Conservation (phyloP, 179 eudicot species). For the Pouteria campechiana region DNA sequence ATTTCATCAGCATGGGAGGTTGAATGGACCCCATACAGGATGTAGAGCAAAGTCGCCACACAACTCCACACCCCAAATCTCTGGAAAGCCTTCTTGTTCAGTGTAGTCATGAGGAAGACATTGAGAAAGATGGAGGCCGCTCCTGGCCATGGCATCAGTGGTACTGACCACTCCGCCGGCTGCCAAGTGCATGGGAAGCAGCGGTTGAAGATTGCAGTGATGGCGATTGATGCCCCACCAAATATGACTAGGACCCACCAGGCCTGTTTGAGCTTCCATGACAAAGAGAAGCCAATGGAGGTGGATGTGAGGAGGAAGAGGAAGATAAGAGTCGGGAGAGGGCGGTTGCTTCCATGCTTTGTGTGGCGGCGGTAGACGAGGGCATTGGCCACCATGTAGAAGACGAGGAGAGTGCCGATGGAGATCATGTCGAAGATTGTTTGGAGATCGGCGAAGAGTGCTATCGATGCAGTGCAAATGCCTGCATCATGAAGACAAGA, state of each 20-base stretch:
- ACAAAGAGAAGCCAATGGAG: slow-evolving; percentile 48
- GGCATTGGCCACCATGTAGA: slow-evolving; percentile 75
- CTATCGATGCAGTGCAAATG: slow-evolving; percentile 54
- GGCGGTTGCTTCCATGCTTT: slow-evolving; percentile 22
- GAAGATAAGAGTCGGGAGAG: slow-evolving; percentile 31
- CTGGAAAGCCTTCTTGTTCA: slow-evolving; percentile 29
- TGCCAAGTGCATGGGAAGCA: slow-evolving; percentile 12
- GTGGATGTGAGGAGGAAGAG: slow-evolving; percentile 44
- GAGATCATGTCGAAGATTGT: slow-evolving; percentile 67
- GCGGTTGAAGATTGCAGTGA: slow-evolving; percentile 42
- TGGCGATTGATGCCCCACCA: slow-evolving; percentile 19
- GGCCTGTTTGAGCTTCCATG: slow-evolving; percentile 36
- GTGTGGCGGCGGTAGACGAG: slow-evolving; percentile 61
- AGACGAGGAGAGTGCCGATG: slow-evolving; percentile 71
- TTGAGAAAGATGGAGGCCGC: slow-evolving; percentile 49
- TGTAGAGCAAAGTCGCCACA: slow-evolving; percentile 42
- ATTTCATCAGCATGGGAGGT: slow-evolving; percentile 51
- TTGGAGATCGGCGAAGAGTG: slow-evolving; percentile 60
- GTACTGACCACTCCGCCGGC: slow-evolving; percentile 37
- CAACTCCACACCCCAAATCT: slow-evolving; percentile 62
- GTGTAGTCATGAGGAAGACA: slow-evolving; percentile 55
- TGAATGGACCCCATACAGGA: slow-evolving; percentile 65
- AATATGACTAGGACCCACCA: slow-evolving; percentile 20
- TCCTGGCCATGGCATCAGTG: slow-evolving; percentile 83
- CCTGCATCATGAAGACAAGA: slow-evolving; percentile 23